Evolutionary conservation across 1,284 basidiomycete species (phyloP), one percentile per base, ranked within the genome.

Genomic region (Mycena sp.): DNA sequence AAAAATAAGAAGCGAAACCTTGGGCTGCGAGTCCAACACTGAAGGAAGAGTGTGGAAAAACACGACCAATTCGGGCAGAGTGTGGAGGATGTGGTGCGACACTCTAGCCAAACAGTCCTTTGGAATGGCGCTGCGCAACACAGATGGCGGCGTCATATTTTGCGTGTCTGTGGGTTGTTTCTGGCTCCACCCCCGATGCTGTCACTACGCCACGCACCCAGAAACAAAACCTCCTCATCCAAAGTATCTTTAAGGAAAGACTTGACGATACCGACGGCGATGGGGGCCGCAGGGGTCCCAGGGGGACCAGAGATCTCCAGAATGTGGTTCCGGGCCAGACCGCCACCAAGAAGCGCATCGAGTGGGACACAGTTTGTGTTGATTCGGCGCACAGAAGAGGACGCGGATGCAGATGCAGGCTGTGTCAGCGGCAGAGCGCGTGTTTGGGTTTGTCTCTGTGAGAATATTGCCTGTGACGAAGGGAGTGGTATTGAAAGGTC

Each of bases 221-320:
- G 77, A 67, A 91, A 87, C 23, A 92, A 72, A 11, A 88, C 81
- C 32, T 81, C 80, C 46, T 86, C 80, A 0, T 77, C 77, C 11
- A 74, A 71, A 12, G 25, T 43, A 21, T 49, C 49, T 17, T 51
- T 58, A 4, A 84, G 74, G 61, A 87, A 86, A 6, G 74, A 79
- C 38, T 74, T 72, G 17, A 83, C 80, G 51, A 90, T 79, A 56
- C 82, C 79, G 11, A 83, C 72, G 3, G 84, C 83, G 3, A 90
- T 69, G 3, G 69, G 69, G 63, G 89, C 88, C 69, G 90, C 92
- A 12, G 83, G 82, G 49, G 84, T 83, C 43, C 91, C 91, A 1
- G 91, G 91, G 37, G 90, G 88, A 1, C 91, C 90, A 46, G 88
- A 90, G 69, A 92, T 77, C 76, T 92, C 90, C 35, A 92, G 77